Conservation (phyloP, 2,329 filamentous ascomycete genomes). For the Alternaria sp. region DNA sequence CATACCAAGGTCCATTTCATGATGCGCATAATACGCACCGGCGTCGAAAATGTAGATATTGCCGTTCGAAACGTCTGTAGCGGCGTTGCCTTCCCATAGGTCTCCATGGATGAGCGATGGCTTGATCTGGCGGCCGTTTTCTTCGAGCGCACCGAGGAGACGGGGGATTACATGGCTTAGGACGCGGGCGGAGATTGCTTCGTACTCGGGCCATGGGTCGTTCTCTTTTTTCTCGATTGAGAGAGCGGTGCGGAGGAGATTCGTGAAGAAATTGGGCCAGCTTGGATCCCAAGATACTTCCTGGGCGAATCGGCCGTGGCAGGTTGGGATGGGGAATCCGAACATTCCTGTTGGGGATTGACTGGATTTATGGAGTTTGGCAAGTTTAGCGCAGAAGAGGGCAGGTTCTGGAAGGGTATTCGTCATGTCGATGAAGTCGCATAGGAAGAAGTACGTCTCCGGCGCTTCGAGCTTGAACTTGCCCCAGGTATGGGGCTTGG, state of each 20-base stretch:
- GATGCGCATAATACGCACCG: background rate
- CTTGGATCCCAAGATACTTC: background rate
- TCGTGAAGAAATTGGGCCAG: background rate
- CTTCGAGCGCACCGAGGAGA: background rate
- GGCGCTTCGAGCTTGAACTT: background rate
- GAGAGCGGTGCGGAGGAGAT: background rate
- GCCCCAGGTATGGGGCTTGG: background rate
- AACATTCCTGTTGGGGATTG: background rate
- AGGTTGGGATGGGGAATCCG: background rate
- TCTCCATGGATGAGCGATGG: background rate
- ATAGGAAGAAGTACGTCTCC: background rate
- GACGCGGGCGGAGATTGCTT: background rate
- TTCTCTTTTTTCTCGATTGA: background rate
- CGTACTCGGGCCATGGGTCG: background rate
- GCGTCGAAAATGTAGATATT: background rate
- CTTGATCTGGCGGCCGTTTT: background rate
- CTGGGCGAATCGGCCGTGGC: background rate
- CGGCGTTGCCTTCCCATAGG: background rate
- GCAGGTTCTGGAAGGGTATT: background rate
- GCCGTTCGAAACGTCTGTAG: background rate
- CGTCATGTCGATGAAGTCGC: background rate
- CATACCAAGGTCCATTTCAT: background rate
- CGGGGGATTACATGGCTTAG: background rate
- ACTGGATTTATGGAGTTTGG: background rate
- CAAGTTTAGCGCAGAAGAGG: background rate